Base-by-base conservation (phyloP, 805 yeast species). In the Candida qinlingensis region DNA sequence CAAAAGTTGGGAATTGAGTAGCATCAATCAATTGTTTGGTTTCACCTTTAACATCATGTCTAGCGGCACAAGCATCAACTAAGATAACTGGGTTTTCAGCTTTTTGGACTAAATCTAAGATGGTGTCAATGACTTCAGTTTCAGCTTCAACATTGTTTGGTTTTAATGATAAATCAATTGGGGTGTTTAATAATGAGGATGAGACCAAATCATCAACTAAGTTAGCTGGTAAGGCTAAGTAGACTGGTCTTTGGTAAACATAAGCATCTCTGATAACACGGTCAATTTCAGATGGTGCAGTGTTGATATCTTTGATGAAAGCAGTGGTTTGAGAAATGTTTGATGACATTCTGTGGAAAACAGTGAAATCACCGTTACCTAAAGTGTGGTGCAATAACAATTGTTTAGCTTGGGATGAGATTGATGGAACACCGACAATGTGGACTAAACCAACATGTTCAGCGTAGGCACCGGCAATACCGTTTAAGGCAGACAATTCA, bases 371-470 rank as follows among this genome's bases (percentile, higher is more conserved):
- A 62, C 90, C 88, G 67, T 86, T 84, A 64, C 94, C 95, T 60
- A 86, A 74, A 48, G 94, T 87, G 71, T 86, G 95, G 68, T 86
- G 95, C 66, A 86, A 73, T 62, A 86, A 69, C 67, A 85, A 71
- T 58, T 84, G 85, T 65, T 83, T 76, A 56, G 84, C 79, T 65
- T 83, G 88, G 37, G 95, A 78, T 33, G 83, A 72, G 60, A 80
- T 73, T 47, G 92, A 81, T 55, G 96, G 96, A 49, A 85, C 86
- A 65, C 96, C 96, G 40, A 87, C 96, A 58, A 87, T 78, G 70
- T 87, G 95, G 55, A 87, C 70, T 57, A 87, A 68, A 59, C 94
- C 94, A 54, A 88, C 91, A 69, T 87, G 95, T 69, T 88, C 96
- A 54, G 96, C 91, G 70, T 81, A 87, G 45, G 94, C 75, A 59